Evolutionary conservation across 192 early-diverging fungal species (phyloP), one percentile per base, ranked within the genome.

Genomic region (Backusella westeae): DNA sequence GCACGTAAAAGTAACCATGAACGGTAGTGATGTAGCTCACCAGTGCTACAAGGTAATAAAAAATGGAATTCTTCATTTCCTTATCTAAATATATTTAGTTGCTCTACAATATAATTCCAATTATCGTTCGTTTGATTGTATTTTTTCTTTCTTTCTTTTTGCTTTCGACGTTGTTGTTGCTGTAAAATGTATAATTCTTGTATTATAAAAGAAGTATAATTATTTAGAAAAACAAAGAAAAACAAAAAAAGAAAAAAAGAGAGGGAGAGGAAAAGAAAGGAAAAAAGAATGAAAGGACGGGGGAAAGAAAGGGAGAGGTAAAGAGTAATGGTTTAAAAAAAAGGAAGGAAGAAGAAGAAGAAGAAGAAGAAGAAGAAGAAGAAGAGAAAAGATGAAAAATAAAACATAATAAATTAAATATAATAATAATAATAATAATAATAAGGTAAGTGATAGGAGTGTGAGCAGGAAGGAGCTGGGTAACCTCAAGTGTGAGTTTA

Each of bases 1-100:
- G 67, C 7, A 73, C 74, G 53, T 78, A 49, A 70, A 78, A 73
- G 65, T 78, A 78, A 19, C 73, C 73, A 49, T 74, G 49, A 29
- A 67, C 38, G 34, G 73, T 9, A 17, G 70, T 63, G 56, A 63
- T 63, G 23, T 63, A 63, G 56, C 23, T 63, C 23, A 63, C 56
- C 23, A 63, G 12, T 26, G 56, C 56, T 29, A 29, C 56, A 29
- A 63, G 46, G 46, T 49, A 63, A 63, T 29, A 26, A n/a, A 63
- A 63, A 12, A 63, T 63, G 56, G 23, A 29, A 63, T 26, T 63
- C 26, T 63, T 63, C 56, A 63, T 63, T 26, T 63, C 53, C 46
- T 49, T 49, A 49, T 49, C 46, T 49, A 49, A 49, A 44, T 4
- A 17, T 6, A 49, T 49, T n/a, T 49, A 49, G 19, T 49, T 49